Percentiles rank a stretch among this genome's conserved stretches.
These are phyloP conservation scores for Exserohilum turcica DNA, from an alignment of 2,329 filamentous ascomycete species.

Conservation along the genomic window DNA sequence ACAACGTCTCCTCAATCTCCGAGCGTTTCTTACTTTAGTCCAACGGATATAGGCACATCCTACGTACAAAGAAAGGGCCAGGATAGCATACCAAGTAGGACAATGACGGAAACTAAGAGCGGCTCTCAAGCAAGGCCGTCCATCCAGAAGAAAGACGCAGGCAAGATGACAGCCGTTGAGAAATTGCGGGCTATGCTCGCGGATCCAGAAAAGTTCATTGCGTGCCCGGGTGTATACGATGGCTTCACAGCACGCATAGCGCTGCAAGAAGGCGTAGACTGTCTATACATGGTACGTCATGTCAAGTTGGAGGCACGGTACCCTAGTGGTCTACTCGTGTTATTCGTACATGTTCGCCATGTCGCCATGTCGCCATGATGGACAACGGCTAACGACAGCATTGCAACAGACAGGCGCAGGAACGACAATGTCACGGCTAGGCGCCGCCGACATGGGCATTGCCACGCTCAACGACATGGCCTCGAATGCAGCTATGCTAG, in stretches of 20 bases:
- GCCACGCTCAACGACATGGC: constrained; percentile 67
- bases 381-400: background rate
- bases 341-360: too few relatives aligned
- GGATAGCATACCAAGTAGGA: background rate
- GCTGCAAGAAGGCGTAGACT: constrained; percentile 65
- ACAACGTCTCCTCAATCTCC: background rate
- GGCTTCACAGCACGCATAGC: constrained; percentile 69
- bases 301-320: background rate
- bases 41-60: background rate
- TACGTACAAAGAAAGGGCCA: background rate
- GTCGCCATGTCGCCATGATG: background rate
- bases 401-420: constrained; percentile 63
- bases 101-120: background rate
- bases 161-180: constrained; percentile 32
- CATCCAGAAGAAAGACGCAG: constrained; percentile 11
- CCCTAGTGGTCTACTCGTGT: too few relatives aligned
- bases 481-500: constrained; percentile 68
- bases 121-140: constrained; percentile 8
- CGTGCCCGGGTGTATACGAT: constrained; percentile 71
- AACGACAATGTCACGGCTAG: constrained; percentile 64
- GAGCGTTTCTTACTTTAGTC: background rate
- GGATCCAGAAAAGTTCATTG: constrained; percentile 49
- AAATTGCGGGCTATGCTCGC: constrained; percentile 41
- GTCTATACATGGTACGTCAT: constrained; percentile 67
- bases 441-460: constrained; percentile 67